A percentile compares a stretch with the other conserved stretches of the same genome.
These are phyloP conservation scores for Hydrangea macrophylla DNA, from an alignment of 148 eudicot species.

Conservation along the genomic window DNA sequence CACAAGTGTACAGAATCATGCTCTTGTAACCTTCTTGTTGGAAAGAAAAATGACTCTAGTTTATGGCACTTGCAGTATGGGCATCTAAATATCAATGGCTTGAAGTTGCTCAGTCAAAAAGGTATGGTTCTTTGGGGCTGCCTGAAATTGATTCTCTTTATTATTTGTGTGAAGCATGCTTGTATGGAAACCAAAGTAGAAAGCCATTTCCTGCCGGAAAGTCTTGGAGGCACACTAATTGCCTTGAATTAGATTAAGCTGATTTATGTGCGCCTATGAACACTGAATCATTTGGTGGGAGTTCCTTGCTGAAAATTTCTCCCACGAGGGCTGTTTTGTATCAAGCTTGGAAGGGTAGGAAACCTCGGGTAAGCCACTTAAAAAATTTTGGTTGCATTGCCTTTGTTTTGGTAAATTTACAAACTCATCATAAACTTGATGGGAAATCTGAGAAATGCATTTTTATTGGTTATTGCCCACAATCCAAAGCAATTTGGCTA, in stretches of 20 bases:
- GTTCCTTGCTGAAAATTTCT: not conserved
- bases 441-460: not conserved
- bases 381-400: slow-evolving; percentile 6
- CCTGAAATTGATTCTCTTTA: not conserved
- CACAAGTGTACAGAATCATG: not conserved
- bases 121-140: slow-evolving; percentile 12
- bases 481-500: slow-evolving; percentile 12
- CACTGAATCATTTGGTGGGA: not conserved
- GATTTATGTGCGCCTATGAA: slow-evolving; percentile 11
- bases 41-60: not conserved
- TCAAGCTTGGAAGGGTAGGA: slow-evolving; percentile 5
- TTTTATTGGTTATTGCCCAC: not conserved
- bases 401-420: not conserved
- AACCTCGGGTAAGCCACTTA: slow-evolving; percentile 7
- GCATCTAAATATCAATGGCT: slow-evolving; percentile 6
- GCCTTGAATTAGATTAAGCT: slow-evolving; percentile 4
- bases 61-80: slow-evolving; percentile 11
- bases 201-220: slow-evolving; percentile 4
- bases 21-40: not conserved
- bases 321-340: not conserved
- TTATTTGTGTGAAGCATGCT: too few relatives aligned
- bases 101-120: slow-evolving; percentile 2
- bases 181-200: slow-evolving; percentile 12
- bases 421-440: not conserved
- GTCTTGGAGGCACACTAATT: slow-evolving; percentile 11